A percentile compares a stretch with the other conserved stretches of the same genome.
Conservation (phyloP, 352 stramenopile genomes). For the Globisporangium paddicum region DNA sequence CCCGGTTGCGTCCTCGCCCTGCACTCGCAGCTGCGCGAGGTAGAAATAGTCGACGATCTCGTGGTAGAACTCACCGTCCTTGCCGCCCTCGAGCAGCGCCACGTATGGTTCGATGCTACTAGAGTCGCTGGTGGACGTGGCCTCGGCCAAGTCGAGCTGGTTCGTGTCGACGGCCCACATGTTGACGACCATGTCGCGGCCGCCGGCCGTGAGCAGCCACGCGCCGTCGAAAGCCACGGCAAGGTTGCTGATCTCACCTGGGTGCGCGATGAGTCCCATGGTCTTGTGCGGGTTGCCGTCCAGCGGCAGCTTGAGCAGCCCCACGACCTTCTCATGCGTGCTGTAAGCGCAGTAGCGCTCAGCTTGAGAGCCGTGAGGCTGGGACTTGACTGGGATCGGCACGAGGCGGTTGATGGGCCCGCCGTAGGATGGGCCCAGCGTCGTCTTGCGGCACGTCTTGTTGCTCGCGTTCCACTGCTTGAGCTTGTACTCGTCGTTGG, state of each 20-base stretch:
- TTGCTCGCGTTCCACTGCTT: slow-evolving; percentile 92
- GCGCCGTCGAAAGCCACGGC: slow-evolving; percentile 82
- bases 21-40: slow-evolving; percentile 87
- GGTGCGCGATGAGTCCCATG: slow-evolving; percentile 92
- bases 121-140: slow-evolving; percentile 15
- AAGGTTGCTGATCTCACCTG: slow-evolving; percentile 82
- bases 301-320: slow-evolving; percentile 84
- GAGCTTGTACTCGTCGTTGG: slow-evolving; percentile 93
- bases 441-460: slow-evolving; percentile 89
- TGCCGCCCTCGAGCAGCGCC: slow-evolving; percentile 82
- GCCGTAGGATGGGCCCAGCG: slow-evolving; percentile 87
- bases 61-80: slow-evolving; percentile 78
- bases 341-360: slow-evolving; percentile 81
- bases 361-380: slow-evolving; percentile 2
- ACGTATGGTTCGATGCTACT: slow-evolving; percentile 74
- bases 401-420: slow-evolving; percentile 83
- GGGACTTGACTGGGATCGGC: slow-evolving; percentile 38
- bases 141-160: slow-evolving; percentile 68
- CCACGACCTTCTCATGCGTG: slow-evolving; percentile 81
- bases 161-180: slow-evolving; percentile 87
- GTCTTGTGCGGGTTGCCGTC: slow-evolving; percentile 91
- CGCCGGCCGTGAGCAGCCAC: slow-evolving; percentile 86
- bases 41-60: slow-evolving; percentile 96
- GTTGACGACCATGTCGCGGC: slow-evolving; percentile 88
- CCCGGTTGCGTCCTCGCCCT: slow-evolving; percentile 85